A percentile compares a stretch with the other conserved stretches of the same genome.
Evolutionary conservation across 768 basidiomycete species (phyloP).

Genomic region (Podaxis carcinomalis): DNA sequence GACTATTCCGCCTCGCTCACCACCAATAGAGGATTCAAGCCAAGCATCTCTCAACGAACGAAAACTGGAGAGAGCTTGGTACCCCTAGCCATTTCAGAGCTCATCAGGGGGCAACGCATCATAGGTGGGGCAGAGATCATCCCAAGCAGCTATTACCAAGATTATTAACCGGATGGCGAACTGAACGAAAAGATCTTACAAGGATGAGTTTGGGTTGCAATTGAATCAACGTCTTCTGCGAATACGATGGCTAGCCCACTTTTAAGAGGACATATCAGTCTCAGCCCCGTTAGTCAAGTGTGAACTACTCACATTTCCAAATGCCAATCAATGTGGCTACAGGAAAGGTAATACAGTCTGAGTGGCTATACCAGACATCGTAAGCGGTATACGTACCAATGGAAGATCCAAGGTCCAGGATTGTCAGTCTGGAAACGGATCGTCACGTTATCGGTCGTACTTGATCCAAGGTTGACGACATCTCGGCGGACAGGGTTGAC

Average conservation of each 20-base stretch:
- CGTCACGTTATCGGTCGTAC: conserved; percentile 28
- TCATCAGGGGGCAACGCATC: conserved; percentile 10
- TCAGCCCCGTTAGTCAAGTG: not conserved
- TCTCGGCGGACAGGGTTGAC: conserved; percentile 29
- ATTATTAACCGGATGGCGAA: not conserved
- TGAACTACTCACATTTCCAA: conserved; percentile 20
- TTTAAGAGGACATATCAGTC: not conserved
- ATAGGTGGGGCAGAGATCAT: conserved; percentile 22
- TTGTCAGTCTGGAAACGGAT: conserved; percentile 61
- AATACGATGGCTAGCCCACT: conserved; percentile 33
- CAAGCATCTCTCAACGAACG: not conserved
- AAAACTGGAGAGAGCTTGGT: not conserved
- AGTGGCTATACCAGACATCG: not conserved
- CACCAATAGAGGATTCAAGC: not conserved
- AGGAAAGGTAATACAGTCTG: not conserved
- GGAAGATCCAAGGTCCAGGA: conserved; percentile 35
- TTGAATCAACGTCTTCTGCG: conserved; percentile 22
- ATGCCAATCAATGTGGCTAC: conserved; percentile 30
- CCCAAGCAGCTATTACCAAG: conserved; percentile 20
- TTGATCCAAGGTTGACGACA: conserved; percentile 24
- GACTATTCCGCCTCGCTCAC: not conserved
- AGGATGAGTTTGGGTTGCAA: not conserved
- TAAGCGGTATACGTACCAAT: conserved; percentile 28
- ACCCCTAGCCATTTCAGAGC: not conserved
- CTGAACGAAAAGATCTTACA: not conserved